These are phyloP conservation scores for Albizia julibrissin DNA, from an alignment of 306 rosid species.

Conservation along the genomic window DNA sequence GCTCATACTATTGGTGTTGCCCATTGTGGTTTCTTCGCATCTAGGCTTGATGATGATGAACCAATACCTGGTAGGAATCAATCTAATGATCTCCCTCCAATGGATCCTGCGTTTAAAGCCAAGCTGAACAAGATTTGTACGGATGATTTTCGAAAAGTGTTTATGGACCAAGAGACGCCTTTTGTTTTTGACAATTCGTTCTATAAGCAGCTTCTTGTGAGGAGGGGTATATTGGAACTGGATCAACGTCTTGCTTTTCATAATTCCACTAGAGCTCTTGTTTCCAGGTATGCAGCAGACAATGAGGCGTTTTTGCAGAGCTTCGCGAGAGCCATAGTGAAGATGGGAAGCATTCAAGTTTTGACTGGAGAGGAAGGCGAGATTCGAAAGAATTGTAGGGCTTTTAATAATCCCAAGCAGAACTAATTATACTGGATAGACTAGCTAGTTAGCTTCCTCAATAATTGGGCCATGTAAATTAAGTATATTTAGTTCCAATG, in stretches of 20 bases:
- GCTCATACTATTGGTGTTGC: background rate
- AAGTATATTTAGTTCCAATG: background rate
- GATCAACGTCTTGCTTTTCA: slow-evolving; percentile 46
- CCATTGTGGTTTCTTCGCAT: background rate
- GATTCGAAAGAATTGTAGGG: slow-evolving; percentile 42
- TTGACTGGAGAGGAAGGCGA: slow-evolving; percentile 36
- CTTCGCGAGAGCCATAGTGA: slow-evolving; percentile 43
- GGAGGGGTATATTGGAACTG: slow-evolving; percentile 39
- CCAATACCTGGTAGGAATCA: background rate
- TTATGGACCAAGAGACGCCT: slow-evolving; percentile 46
- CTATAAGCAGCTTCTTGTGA: slow-evolving; percentile 16
- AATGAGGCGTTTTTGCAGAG: slow-evolving; percentile 25
- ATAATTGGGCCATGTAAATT: background rate
- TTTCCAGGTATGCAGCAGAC: slow-evolving; percentile 33
- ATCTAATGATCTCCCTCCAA: slow-evolving; percentile 31
- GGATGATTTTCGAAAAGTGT: background rate
- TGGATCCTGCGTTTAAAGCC: slow-evolving; percentile 39
- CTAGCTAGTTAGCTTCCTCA: background rate
- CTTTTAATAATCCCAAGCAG: slow-evolving; percentile 27
- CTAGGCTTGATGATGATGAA: background rate
- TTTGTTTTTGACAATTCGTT: slow-evolving; percentile 31
- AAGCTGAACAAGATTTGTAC: slow-evolving; percentile 17
- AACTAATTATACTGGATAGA: background rate
- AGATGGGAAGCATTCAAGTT: slow-evolving; percentile 36
- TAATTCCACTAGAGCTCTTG: slow-evolving; percentile 22